Conservation (phyloP, 108 stramenopile genomes). For the Cyclotella kingstonii region DNA sequence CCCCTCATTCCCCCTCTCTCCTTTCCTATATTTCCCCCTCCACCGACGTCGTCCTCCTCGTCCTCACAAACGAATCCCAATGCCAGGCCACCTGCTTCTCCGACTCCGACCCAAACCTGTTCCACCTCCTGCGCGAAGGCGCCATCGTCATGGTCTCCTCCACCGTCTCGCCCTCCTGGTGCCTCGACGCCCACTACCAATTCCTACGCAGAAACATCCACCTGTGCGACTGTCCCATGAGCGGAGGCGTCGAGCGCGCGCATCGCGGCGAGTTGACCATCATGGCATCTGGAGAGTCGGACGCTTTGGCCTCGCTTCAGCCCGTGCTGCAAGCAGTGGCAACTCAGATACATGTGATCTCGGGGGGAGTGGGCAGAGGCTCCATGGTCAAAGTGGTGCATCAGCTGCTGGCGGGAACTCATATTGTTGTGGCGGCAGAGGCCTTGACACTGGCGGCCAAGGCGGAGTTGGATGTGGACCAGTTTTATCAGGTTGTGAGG, state of each 20-base stretch:
- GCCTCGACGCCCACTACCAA: constrained; percentile 38
- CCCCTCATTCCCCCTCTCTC: constrained; percentile 3
- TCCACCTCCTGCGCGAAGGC: constrained; percentile 31
- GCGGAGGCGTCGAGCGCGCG: constrained; percentile 71
- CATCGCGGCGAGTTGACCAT: constrained; percentile 63
- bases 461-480: constrained; percentile 66
- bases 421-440: constrained; percentile 69
- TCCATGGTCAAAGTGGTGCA: constrained; percentile 76
- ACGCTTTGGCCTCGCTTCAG: constrained; percentile 18
- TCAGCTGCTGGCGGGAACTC: constrained; percentile 77
- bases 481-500: constrained; percentile 71
- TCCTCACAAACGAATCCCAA: constrained; percentile 71
- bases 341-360: constrained; percentile 57
- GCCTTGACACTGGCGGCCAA: constrained; percentile 72
- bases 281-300: constrained; percentile 54
- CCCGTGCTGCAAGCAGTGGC: constrained; percentile 58
- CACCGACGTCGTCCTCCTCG: constrained; percentile 58
- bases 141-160: constrained; percentile 63
- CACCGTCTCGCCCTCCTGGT: constrained; percentile 70
- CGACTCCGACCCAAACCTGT: constrained; percentile 17
- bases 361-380: constrained; percentile 70
- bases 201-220: constrained; percentile 28
- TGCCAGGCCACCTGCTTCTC: constrained; percentile 63
- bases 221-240: constrained; percentile 70
- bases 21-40: constrained; percentile 22